phyloP scores from a whole-genome alignment of 371 early-diverging fungal genomes.

The Syncephalastrum sp. region DNA sequence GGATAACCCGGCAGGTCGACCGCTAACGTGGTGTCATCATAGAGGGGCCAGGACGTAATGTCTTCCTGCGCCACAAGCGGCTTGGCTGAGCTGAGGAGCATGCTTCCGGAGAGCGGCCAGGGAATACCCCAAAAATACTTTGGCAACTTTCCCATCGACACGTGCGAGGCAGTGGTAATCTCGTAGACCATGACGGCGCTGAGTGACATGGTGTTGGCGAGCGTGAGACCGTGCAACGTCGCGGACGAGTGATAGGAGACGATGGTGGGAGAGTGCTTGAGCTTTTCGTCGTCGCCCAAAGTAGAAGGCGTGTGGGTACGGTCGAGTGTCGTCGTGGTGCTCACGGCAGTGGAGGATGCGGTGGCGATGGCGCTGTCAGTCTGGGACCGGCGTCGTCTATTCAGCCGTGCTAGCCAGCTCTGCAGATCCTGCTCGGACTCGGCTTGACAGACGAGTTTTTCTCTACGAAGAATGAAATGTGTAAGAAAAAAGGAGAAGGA shows the following conservation, averaged over 20 bases:
- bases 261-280: neutral
- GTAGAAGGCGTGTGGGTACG: neutral
- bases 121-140: conserved; percentile 36
- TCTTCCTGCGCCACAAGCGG: neutral
- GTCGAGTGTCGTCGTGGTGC: neutral
- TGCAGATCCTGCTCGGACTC: conserved; percentile 68
- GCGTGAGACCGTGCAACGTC: neutral
- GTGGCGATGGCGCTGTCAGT: neutral
- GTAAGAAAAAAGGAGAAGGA: neutral
- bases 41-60: conserved; percentile 8
- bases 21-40: neutral
- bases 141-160: conserved; percentile 3
- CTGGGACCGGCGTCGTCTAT: too few relatives aligned
- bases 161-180: conserved; percentile 6
- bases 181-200: conserved; percentile 33
- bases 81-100: conserved; percentile 9
- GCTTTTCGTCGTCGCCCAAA: neutral
- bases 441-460: conserved; percentile 56
- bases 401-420: conserved; percentile 44
- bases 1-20: conserved; percentile 19
- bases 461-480: conserved; percentile 1
- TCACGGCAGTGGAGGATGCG: neutral
- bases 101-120: conserved; percentile 29
- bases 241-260: conserved; percentile 7
- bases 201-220: conserved; percentile 15